These are phyloP conservation scores for Hypoxylon sp. DNA, from an alignment of 2,329 filamentous ascomycete species.

Conservation along the genomic window DNA sequence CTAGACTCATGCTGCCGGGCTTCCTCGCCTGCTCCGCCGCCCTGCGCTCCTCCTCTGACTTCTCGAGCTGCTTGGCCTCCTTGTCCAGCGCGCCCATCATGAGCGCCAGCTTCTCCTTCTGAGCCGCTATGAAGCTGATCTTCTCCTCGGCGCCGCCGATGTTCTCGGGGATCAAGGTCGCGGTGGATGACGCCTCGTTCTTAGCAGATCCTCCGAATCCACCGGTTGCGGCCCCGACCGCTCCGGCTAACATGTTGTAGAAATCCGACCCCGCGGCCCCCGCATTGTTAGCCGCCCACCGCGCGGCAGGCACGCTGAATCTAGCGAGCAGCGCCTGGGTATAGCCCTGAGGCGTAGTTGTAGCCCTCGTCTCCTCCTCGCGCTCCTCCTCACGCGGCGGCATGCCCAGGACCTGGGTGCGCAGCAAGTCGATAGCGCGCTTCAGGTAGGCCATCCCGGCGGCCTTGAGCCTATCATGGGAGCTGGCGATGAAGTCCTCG, in stretches of 20 bases:
- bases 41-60: constrained; percentile 54
- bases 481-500: constrained; percentile 87
- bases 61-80: constrained; percentile 76
- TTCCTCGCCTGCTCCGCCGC: constrained; percentile 38
- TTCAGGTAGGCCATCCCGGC: constrained; percentile 84
- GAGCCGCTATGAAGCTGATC: constrained; percentile 80
- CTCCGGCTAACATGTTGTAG: constrained; percentile 82
- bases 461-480: constrained; percentile 82
- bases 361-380: constrained; percentile 57
- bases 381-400: constrained; percentile 67
- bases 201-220: constrained; percentile 53
- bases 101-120: constrained; percentile 82
- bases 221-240: constrained; percentile 73
- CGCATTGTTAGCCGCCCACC: constrained; percentile 65
- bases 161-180: constrained; percentile 78
- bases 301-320: constrained; percentile 84
- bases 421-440: constrained; percentile 77
- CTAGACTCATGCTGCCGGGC: constrained; percentile 51
- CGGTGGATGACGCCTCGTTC: constrained; percentile 61
- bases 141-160: constrained; percentile 76
- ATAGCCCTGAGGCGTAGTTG: constrained; percentile 71
- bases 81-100: constrained; percentile 84
- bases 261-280: constrained; percentile 73
- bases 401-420: constrained; percentile 84
- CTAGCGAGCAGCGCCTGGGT: constrained; percentile 86